phyloP scores from a whole-genome alignment of 805 yeast genomes.

The Cyberlindnera xishuangbannaensis region DNA sequence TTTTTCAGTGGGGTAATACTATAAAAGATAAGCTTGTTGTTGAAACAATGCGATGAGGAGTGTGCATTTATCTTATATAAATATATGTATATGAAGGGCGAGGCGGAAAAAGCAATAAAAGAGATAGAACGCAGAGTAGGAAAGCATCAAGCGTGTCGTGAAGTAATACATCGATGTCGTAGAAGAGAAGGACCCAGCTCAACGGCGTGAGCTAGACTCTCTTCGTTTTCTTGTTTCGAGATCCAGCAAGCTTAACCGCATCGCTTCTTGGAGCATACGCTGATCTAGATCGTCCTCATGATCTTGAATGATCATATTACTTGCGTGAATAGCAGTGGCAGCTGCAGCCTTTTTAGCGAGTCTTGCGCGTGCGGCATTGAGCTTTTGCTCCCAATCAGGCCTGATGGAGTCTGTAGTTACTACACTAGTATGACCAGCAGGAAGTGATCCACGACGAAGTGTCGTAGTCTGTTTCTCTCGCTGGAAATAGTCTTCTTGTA shows the following conservation, averaged over 20 bases:
- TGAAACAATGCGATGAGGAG: too few relatives aligned
- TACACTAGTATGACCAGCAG: conserved; percentile 64
- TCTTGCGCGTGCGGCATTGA: conserved; percentile 65
- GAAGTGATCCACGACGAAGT: conserved; percentile 53
- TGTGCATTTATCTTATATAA: too few relatives aligned
- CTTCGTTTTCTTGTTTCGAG: conserved; percentile 49
- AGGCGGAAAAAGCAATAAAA: too few relatives aligned
- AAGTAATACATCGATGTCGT: too few relatives aligned
- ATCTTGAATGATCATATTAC: conserved; percentile 56
- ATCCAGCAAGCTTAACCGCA: conserved; percentile 66
- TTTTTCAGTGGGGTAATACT: too few relatives aligned
- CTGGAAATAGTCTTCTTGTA: conserved; percentile 16
- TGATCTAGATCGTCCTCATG: conserved; percentile 50
- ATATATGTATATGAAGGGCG: too few relatives aligned
- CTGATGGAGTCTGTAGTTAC: conserved; percentile 77
- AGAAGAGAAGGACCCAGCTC: too few relatives aligned
- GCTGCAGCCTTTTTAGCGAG: conserved; percentile 87
- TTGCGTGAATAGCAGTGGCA: conserved; percentile 89
- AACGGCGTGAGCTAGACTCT: conserved; percentile 23
- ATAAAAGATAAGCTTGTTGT: too few relatives aligned
- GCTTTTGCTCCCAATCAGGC: conserved; percentile 87
- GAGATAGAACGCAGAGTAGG: too few relatives aligned
- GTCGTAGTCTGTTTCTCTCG: conserved; percentile 4
- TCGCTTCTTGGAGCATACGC: conserved; percentile 79
- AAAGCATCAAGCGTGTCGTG: too few relatives aligned